phyloP scores from a whole-genome alignment of 2,329 filamentous ascomycete species.

The Penicillium brevicompactum region DNA sequence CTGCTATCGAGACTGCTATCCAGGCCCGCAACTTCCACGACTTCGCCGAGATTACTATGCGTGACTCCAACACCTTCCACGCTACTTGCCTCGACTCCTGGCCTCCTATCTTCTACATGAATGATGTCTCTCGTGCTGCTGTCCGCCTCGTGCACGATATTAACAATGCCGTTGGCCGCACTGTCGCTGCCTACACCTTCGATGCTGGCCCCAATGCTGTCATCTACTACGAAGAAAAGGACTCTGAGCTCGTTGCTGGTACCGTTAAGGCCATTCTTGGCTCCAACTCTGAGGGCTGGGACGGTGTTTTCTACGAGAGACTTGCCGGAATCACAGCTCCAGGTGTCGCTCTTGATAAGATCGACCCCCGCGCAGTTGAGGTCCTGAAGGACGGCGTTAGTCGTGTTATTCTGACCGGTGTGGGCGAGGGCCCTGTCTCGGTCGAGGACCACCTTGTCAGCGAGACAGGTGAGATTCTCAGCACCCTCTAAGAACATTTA shows the following conservation, averaged over 20 bases:
- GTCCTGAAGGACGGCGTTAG: slow-evolving; percentile 77
- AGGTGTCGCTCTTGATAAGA: slow-evolving; percentile 63
- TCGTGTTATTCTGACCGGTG: slow-evolving; percentile 85
- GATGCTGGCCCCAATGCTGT: slow-evolving; percentile 97
- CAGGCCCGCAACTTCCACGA: slow-evolving; percentile 75
- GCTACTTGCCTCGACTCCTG: slow-evolving; percentile 92
- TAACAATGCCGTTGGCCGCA: slow-evolving; percentile 76
- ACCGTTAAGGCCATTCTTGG: slow-evolving; percentile 76
- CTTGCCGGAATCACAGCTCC: slow-evolving; percentile 53
- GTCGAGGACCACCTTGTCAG: slow-evolving; percentile 76
- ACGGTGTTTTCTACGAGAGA: slow-evolving; percentile 60
- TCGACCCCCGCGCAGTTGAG: slow-evolving; percentile 55
- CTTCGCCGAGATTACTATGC: slow-evolving; percentile 92
- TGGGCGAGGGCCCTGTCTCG: slow-evolving; percentile 84
- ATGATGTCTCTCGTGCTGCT: slow-evolving; percentile 85
- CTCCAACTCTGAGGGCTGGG: slow-evolving; percentile 55
- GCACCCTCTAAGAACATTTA: slow-evolving; percentile 18
- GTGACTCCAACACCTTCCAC: slow-evolving; percentile 96
- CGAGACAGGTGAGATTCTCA: slow-evolving; percentile 59
- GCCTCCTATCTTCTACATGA: slow-evolving; percentile 98
- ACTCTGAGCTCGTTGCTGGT: slow-evolving; percentile 72
- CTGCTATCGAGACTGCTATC: slow-evolving; percentile 80
- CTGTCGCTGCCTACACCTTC: slow-evolving; percentile 91
- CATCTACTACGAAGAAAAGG: slow-evolving; percentile 87
- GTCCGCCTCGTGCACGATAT: slow-evolving; percentile 87